Evolutionary conservation across 345 rosid genomes (phyloP).

Genomic region (Euphorbia pulcherrima): DNA sequence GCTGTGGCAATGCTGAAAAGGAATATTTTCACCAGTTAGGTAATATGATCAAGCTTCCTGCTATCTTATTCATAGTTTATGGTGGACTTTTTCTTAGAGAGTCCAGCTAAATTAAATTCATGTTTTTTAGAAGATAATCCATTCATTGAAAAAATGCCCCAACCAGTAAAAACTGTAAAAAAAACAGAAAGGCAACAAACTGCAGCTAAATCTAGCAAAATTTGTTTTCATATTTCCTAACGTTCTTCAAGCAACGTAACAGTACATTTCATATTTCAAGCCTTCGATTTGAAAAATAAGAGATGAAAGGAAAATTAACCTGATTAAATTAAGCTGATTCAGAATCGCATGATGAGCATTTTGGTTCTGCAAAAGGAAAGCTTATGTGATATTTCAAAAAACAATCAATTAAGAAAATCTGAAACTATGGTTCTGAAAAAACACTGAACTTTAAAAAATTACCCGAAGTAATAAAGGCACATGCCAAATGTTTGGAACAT

Average conservation of each 20-base stretch:
- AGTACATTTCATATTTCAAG: background rate
- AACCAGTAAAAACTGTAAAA: conserved; percentile 3
- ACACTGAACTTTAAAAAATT: conserved; percentile 18
- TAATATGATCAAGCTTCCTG: conserved; percentile 11
- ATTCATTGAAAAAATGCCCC: conserved; percentile 2
- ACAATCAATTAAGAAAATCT: background rate
- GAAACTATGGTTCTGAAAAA: conserved; percentile 14
- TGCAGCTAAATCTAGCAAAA: background rate
- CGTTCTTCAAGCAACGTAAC: background rate
- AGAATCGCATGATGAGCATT: conserved; percentile 81
- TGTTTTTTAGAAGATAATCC: conserved; percentile 4
- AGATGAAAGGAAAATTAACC: conserved; percentile 42
- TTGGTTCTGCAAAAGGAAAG: conserved; percentile 61
- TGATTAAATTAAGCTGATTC: conserved; percentile 60
- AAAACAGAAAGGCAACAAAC: background rate
- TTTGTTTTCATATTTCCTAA: background rate
- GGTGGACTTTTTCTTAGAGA: conserved; percentile 1
- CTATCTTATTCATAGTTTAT: conserved; percentile 5
- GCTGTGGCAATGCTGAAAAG: conserved; percentile 35
- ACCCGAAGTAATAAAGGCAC: conserved; percentile 32
- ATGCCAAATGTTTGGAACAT: conserved; percentile 39
- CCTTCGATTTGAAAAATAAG: background rate
- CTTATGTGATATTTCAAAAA: conserved; percentile 18
- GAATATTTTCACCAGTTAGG: conserved; percentile 12
- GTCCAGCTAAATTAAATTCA: background rate